phyloP scores from a whole-genome alignment of 176 grass and related monocot species.

The Puya raimondii region DNA sequence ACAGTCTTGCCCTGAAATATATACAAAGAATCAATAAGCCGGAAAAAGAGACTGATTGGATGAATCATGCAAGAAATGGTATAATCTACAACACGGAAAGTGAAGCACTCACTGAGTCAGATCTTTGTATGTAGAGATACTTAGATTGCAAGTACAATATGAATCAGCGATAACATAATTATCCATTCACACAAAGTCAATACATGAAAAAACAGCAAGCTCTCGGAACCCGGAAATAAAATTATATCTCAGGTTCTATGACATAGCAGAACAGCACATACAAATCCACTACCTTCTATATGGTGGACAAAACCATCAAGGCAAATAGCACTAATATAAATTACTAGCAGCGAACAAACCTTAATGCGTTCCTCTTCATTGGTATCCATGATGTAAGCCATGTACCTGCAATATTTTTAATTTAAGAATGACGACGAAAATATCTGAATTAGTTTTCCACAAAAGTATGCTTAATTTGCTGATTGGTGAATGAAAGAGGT shows the following conservation, averaged over 20 bases:
- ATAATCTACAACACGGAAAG: background rate
- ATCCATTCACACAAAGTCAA: background rate
- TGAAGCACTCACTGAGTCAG: too few relatives aligned
- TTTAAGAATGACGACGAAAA: background rate
- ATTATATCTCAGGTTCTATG: background rate
- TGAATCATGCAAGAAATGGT: background rate
- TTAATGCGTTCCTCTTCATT: constrained; percentile 92
- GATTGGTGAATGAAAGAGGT: too few relatives aligned
- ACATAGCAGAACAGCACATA: background rate
- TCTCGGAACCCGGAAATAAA: too few relatives aligned
- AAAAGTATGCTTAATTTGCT: too few relatives aligned
- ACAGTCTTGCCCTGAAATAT: constrained; percentile 66
- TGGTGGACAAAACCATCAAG: constrained; percentile 1
- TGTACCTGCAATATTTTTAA: constrained; percentile 58
- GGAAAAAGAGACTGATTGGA: background rate
- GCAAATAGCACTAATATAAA: background rate
- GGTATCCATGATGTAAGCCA: constrained; percentile 99
- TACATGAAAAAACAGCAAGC: background rate
- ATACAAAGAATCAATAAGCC: constrained; percentile 20
- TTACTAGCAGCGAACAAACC: constrained; percentile 21
- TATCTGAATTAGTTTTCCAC: too few relatives aligned
- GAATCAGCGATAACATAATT: background rate
- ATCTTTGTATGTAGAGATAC: too few relatives aligned
- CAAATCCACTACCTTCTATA: background rate
- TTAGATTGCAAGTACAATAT: background rate